These are phyloP conservation scores for Leccinum olivaceopallidum DNA, from an alignment of 768 basidiomycete genomes.

Conservation along the genomic window DNA sequence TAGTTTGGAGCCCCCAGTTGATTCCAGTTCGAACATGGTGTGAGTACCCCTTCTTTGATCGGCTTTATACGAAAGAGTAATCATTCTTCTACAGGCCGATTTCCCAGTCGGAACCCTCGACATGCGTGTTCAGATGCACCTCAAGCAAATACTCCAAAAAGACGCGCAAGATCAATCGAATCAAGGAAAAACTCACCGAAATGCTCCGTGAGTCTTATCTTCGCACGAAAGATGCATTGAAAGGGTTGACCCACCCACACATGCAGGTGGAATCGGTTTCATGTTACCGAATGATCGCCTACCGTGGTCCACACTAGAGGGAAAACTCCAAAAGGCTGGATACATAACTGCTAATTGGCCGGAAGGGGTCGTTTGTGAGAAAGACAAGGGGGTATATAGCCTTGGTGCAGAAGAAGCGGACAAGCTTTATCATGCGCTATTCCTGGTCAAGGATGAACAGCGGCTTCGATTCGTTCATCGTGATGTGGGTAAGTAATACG, in stretches of 20 bases:
- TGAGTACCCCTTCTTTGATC: background rate
- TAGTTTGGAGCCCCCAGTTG: too few relatives aligned
- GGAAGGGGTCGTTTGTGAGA: background rate
- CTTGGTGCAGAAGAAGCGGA: background rate
- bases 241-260: background rate
- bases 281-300: background rate
- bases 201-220: background rate
- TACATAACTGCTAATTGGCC: background rate
- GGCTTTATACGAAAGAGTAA: background rate
- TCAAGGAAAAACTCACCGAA: background rate
- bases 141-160: background rate
- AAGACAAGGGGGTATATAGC: background rate
- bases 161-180: background rate
- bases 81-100: background rate
- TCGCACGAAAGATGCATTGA: background rate
- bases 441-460: background rate
- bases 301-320: background rate
- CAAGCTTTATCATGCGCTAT: background rate
- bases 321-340: background rate
- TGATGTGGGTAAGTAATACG: background rate
- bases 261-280: background rate
- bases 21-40: background rate
- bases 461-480: background rate
- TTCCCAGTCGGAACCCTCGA: background rate
- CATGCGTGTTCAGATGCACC: background rate